phyloP scores from a whole-genome alignment of 2,329 filamentous ascomycete species.

The Exophiala lecanii-corni region DNA sequence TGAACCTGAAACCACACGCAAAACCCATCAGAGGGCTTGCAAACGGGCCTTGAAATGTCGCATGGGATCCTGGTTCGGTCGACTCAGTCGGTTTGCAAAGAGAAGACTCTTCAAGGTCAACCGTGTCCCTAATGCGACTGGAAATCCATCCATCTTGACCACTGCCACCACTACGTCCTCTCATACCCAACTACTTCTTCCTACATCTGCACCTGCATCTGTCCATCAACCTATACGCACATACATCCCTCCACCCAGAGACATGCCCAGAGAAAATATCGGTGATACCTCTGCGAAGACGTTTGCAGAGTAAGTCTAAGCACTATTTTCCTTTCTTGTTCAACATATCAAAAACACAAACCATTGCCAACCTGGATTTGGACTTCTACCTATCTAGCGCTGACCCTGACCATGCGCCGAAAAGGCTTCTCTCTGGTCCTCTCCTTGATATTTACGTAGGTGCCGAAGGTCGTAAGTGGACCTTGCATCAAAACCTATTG shows the following conservation, averaged over 20 bases:
- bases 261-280: conserved; percentile 36
- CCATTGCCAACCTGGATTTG: not conserved
- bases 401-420: conserved; percentile 18
- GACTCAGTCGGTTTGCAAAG: conserved; percentile 9
- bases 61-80: conserved; percentile 13
- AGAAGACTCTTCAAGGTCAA: conserved; percentile 9
- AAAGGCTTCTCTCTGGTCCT: conserved; percentile 49
- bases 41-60: conserved; percentile 19
- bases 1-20: no score
- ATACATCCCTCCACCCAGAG: conserved; percentile 3
- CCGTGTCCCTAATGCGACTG: conserved; percentile 7
- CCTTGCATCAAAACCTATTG: conserved; percentile 50
- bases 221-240: conserved; percentile 7
- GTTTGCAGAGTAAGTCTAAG: conserved; percentile 49
- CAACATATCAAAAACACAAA: not conserved
- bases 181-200: not conserved
- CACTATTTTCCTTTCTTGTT: conserved; percentile 5
- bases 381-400: conserved; percentile 12
- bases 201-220: conserved; percentile 12
- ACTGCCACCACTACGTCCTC: not conserved
- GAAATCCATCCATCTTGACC: not conserved
- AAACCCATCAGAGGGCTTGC: no score
- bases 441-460: conserved; percentile 51
- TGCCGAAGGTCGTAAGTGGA: conserved; percentile 44
- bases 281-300: conserved; percentile 43